Conservation (phyloP, 805 yeast genomes). For the Candida vartiovaarae region DNA sequence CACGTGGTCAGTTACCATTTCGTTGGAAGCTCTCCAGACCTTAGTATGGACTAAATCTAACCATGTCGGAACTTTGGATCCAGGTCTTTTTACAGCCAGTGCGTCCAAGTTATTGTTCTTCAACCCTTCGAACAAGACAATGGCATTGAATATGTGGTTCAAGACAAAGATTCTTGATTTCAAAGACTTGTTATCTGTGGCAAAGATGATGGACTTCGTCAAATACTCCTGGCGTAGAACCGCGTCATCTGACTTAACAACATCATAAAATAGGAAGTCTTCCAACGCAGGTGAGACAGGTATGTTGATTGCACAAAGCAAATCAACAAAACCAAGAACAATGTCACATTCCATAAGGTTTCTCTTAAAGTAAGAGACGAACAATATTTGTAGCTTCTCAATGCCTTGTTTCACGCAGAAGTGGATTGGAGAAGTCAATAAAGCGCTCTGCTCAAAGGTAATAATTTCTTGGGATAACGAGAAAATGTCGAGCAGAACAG, state of each 20-base stretch:
- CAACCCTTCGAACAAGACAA: slow-evolving; percentile 55
- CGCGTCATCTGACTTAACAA: slow-evolving; percentile 45
- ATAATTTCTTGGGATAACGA: slow-evolving; percentile 38
- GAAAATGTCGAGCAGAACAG: slow-evolving; percentile 36
- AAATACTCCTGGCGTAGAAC: slow-evolving; percentile 45
- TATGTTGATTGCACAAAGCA: slow-evolving; percentile 38
- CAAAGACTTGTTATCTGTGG: slow-evolving; percentile 38
- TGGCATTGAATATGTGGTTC: slow-evolving; percentile 57
- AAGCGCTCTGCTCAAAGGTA: slow-evolving; percentile 31
- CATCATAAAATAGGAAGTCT: slow-evolving; percentile 47
- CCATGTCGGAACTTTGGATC: slow-evolving; percentile 46
- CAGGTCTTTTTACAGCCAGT: slow-evolving; percentile 33
- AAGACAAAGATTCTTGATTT: slow-evolving; percentile 56
- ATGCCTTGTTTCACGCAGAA: slow-evolving; percentile 69
- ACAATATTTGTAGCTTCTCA: slow-evolving; percentile 48
- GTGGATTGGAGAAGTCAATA: slow-evolving; percentile 52
- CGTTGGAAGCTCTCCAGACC: slow-evolving; percentile 67
- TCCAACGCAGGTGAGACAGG: slow-evolving; percentile 42
- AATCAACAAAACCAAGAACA: slow-evolving; percentile 35
- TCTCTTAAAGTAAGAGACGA: slow-evolving; percentile 30
- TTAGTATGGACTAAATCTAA: slow-evolving; percentile 50
- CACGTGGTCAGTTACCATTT: slow-evolving; percentile 41
- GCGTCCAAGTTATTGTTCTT: slow-evolving; percentile 39
- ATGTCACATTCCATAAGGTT: slow-evolving; percentile 31
- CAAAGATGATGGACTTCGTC: slow-evolving; percentile 41